Evolutionary conservation across 805 yeast species (phyloP).

Genomic region (Lachancea thermotolerans): DNA sequence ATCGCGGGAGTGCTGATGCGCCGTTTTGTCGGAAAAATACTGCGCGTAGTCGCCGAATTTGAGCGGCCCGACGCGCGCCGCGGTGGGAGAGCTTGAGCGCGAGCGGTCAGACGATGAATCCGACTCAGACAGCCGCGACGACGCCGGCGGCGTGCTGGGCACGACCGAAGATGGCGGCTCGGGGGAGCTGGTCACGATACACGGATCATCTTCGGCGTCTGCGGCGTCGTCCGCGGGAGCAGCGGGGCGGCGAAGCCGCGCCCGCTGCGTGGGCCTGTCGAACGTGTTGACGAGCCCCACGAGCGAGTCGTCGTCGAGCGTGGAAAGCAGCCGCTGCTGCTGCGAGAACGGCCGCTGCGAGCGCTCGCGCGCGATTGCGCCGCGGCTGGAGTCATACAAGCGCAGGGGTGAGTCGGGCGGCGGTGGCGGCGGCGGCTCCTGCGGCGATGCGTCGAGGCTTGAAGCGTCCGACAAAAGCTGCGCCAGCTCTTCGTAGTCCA

Average conservation of each 20-base stretch:
- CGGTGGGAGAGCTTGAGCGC: neutral
- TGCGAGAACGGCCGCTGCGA: neutral
- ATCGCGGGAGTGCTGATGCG: conserved; percentile 22
- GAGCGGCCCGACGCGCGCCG: neutral
- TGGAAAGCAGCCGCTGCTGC: conserved; percentile 7
- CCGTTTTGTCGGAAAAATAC: conserved; percentile 22
- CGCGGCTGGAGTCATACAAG: neutral
- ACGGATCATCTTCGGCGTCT: neutral
- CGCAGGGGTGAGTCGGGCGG: conserved; percentile 3
- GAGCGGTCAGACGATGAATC: neutral
- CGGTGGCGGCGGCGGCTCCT: neutral
- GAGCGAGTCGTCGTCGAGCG: conserved; percentile 7
- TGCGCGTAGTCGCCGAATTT: conserved; percentile 12
- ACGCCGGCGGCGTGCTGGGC: no score
- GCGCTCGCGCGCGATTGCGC: neutral
- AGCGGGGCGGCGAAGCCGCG: no score
- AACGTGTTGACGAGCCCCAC: conserved; percentile 6
- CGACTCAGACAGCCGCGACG: neutral
- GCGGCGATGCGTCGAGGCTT: neutral
- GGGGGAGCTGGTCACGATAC: neutral
- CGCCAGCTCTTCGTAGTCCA: neutral
- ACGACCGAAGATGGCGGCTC: neutral
- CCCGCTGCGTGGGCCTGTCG: neutral
- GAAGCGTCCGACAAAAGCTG: neutral
- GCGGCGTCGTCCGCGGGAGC: neutral